Conservation (phyloP, 164 flowering plant genomes). For the Umbellularia californica region DNA sequence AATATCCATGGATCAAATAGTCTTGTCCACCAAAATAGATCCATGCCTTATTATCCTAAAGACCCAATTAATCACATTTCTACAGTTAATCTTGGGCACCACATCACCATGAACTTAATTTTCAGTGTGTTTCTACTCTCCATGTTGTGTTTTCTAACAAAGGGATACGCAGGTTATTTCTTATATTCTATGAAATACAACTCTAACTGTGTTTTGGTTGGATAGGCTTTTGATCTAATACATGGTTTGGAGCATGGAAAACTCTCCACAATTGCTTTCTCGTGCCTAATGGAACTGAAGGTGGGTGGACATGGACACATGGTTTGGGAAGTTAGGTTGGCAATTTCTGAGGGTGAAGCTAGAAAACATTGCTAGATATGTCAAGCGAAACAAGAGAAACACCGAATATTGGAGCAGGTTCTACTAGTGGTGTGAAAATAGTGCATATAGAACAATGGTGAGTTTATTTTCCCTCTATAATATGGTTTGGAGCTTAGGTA, state of each 20-base stretch:
- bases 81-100: no score
- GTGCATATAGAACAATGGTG: background rate
- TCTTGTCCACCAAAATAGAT: no score
- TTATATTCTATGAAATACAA: background rate
- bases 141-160: background rate
- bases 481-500: background rate
- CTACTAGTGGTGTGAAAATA: no score
- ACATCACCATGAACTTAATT: no score
- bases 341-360: background rate
- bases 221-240: background rate
- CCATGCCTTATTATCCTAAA: no score
- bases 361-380: background rate
- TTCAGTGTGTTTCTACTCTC: background rate
- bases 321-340: background rate
- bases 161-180: background rate
- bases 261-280: background rate
- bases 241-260: background rate
- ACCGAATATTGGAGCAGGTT: background rate
- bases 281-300: background rate
- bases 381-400: background rate
- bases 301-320: background rate
- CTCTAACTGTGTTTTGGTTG: background rate
- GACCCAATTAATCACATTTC: no score
- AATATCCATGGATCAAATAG: no score
- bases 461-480: background rate